Base-by-base conservation (phyloP, 1,284 basidiomycete genomes). In the Heliocybe sulcata region DNA sequence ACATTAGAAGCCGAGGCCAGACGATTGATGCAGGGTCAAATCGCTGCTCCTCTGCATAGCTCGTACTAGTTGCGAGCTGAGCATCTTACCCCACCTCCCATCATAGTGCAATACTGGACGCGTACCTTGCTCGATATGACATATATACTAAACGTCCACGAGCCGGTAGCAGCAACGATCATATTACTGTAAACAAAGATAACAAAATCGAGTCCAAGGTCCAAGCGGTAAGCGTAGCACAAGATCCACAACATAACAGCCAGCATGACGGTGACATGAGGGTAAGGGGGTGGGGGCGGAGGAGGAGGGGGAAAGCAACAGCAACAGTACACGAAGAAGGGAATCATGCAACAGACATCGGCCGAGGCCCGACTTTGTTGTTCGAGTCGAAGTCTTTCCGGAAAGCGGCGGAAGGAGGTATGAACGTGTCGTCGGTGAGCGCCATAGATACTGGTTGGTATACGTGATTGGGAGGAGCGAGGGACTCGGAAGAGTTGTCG, bases 401-500 rank as follows among this genome's bases (percentile, higher is more conserved):
- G 71, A 86, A 89, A 27, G 79, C 76, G 11, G 87, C 84, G 0
- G 80, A 77, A 20, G 83, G 82, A 22, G 82, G 82, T 9, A 79
- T 75, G 63, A 87, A 85, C 2, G 84, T 85, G 63, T 87, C 85
- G 54, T 89, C 87, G 22, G 82, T 83, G 58, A 88, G 65, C 26
- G 86, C 86, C 83, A 87, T 83, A 33, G 86, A 88, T 42, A 89
- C 85, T 4, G 85, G 84, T 62, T 87, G 73, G 64, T 88, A 87
- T 27, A 68, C 64, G 59, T 83, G 82, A 25, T 27, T 35, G 38
- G 35, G 14, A 25, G 38, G 51, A 25, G 38, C 12, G 26, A n/a
- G n/a, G n/a, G n/a, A n/a, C n/a, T 2, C 2, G n/a, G 27, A 10
- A 12, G 31, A 35, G 45, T 31, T 25, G 29, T 35, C 35, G 27